Conservation (phyloP, 352 stramenopile genomes). For the Pythium aristosporum region DNA sequence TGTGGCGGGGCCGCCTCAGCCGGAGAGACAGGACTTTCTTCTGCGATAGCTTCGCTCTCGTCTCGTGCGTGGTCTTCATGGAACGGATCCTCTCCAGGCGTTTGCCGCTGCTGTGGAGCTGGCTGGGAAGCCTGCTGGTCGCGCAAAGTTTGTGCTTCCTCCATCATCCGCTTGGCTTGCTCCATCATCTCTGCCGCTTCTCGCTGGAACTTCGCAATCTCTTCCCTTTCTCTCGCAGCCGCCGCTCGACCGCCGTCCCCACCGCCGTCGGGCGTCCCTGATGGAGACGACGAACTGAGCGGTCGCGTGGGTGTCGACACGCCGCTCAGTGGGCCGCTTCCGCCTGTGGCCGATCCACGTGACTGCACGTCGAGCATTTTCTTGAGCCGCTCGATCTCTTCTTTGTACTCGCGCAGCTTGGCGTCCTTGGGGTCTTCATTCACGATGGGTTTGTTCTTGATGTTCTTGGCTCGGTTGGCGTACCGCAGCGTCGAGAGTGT, state of each 20-base stretch:
- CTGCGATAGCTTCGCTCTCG: background rate
- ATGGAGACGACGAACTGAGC: constrained; percentile 14
- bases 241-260: constrained; percentile 3
- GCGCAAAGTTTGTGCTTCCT: constrained; percentile 57
- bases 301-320: constrained; percentile 39
- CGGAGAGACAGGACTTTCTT: background rate
- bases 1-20: constrained; percentile 11
- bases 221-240: constrained; percentile 51
- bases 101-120: constrained; percentile 20
- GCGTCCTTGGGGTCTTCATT: constrained; percentile 95
- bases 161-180: constrained; percentile 70
- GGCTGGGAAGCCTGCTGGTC: constrained; percentile 21
- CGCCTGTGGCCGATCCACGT: constrained; percentile 25
- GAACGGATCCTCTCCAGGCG: constrained; percentile 16
- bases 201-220: constrained; percentile 60
- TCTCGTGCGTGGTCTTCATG: background rate
- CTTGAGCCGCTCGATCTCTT: constrained; percentile 86
- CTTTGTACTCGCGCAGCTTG: constrained; percentile 90
- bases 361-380: constrained; percentile 79
- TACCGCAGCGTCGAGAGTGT: constrained; percentile 95
- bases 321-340: constrained; percentile 33
- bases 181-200: constrained; percentile 73
- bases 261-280: background rate
- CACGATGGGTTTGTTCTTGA: constrained; percentile 95
- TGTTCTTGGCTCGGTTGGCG: constrained; percentile 92